phyloP scores from a whole-genome alignment of 352 stramenopile genomes.

The Globisporangium rhizosaccharum region DNA sequence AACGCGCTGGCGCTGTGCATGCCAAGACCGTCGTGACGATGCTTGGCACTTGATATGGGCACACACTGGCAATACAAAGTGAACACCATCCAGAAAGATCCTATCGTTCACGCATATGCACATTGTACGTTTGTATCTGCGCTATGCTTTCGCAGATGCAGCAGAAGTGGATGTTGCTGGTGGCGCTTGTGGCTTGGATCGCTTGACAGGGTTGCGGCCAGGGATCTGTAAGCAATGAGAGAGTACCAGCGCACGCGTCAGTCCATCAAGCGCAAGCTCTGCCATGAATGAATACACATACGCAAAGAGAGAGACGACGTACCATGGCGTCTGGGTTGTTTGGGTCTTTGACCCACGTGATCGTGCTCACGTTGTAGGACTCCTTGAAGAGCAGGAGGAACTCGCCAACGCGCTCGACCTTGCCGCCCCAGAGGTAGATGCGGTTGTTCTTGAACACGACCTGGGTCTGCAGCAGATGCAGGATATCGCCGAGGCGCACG shows the following conservation, averaged over 20 bases:
- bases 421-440: slow-evolving; percentile 76
- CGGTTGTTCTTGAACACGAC: slow-evolving; percentile 74
- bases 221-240: slow-evolving; percentile 30
- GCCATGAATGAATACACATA: not conserved
- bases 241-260: not conserved
- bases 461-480: slow-evolving; percentile 62
- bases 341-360: slow-evolving; percentile 81
- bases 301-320: not conserved
- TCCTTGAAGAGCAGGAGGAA: slow-evolving; percentile 87
- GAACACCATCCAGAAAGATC: too few species aligned
- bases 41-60: too few species aligned
- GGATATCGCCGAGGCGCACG: slow-evolving; percentile 67
- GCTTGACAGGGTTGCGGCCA: slow-evolving; percentile 51
- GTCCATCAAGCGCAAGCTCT: not conserved
- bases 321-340: slow-evolving; percentile 65
- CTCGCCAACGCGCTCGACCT: slow-evolving; percentile 79
- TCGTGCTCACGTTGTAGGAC: slow-evolving; percentile 70
- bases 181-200: slow-evolving; percentile 23
- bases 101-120: too few species aligned
- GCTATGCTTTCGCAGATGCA: not conserved
- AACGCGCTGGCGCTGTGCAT: too few species aligned
- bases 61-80: too few species aligned
- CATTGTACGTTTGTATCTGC: too few species aligned
- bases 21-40: too few species aligned
- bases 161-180: not conserved